Evolutionary conservation across 345 rosid species (phyloP).

Genomic region (Cardamine chenopodiifolia): DNA sequence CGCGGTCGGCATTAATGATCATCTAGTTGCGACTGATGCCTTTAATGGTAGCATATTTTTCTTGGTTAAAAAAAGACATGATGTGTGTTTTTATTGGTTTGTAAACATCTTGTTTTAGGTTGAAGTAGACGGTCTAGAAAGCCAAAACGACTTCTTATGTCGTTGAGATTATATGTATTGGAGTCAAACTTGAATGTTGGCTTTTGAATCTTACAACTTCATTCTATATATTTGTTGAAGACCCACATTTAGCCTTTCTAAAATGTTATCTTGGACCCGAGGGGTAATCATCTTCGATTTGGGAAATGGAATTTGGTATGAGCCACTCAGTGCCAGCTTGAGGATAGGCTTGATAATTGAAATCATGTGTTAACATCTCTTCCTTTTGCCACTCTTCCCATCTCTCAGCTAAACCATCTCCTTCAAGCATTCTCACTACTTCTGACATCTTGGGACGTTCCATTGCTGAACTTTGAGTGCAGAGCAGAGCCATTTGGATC

Average conservation of each 20-base stretch:
- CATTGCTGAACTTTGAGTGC: conserved; percentile 74
- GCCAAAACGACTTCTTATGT: too few species aligned
- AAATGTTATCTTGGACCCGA: conserved; percentile 83
- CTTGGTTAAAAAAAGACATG: too few species aligned
- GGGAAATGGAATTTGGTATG: conserved; percentile 59
- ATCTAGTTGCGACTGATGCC: too few species aligned
- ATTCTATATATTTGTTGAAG: background rate
- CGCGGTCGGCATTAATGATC: too few species aligned
- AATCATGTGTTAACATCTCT: conserved; percentile 64
- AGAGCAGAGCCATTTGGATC: conserved; percentile 85
- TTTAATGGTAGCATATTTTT: too few species aligned
- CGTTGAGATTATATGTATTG: too few species aligned
- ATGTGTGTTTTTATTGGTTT: too few species aligned
- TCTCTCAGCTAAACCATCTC: conserved; percentile 83
- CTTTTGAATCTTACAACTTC: background rate
- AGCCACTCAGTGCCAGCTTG: conserved; percentile 54
- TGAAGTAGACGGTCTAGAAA: too few species aligned
- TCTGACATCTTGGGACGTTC: conserved; percentile 94
- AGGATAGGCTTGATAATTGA: conserved; percentile 42
- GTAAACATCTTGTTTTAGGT: too few species aligned
- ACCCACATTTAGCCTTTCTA: background rate
- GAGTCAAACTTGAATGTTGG: too few species aligned
- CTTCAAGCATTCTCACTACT: conserved; percentile 95
- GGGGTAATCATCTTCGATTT: conserved; percentile 63
- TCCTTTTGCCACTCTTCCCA: conserved; percentile 97